Conservation (phyloP, 2,329 filamentous ascomycete species). For the Epichloe sp. region DNA sequence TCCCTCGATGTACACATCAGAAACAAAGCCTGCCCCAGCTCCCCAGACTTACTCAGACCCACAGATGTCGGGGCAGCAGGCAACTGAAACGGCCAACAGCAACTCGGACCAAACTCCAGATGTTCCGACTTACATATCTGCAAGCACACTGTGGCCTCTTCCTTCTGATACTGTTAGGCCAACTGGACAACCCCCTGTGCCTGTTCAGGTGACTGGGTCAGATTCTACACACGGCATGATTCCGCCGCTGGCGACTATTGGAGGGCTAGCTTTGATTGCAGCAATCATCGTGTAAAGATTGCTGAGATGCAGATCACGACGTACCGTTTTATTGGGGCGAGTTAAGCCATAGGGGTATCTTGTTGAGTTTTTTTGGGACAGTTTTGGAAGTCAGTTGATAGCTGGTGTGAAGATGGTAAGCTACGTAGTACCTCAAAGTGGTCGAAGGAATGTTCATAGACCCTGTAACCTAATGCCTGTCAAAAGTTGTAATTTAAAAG, state of each 20-base stretch:
- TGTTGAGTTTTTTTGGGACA: conserved; percentile 8
- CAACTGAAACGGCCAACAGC: conserved; percentile 6
- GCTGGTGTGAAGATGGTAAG: conserved; percentile 8
- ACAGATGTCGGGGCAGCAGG: conserved; percentile 1
- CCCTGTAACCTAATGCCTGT: conserved; percentile 4
- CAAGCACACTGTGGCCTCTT: conserved; percentile 12
- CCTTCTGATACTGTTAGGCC: conserved; percentile 10
- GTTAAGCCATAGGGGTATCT: neutral
- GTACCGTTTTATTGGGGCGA: neutral
- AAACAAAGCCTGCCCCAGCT: neutral
- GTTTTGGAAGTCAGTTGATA: conserved; percentile 12
- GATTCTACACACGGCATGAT: conserved; percentile 12
- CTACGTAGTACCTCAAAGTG: conserved; percentile 5
- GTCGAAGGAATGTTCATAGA: neutral
- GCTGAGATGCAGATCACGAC: neutral
- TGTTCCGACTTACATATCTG: conserved; percentile 8
- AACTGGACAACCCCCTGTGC: conserved; percentile 11
- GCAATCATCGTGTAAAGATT: conserved; percentile 13
- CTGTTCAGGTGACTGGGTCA: conserved; percentile 16
- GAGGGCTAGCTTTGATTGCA: conserved; percentile 15
- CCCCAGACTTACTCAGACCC: conserved; percentile 2
- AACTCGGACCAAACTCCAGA: conserved; percentile 5
- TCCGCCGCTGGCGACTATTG: conserved; percentile 11
- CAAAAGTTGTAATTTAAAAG: neutral
- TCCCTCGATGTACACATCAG: conserved; percentile 2